Evolutionary conservation across 2,329 filamentous ascomycete species (phyloP).

Genomic region (Exophiala lecanii-corni): DNA sequence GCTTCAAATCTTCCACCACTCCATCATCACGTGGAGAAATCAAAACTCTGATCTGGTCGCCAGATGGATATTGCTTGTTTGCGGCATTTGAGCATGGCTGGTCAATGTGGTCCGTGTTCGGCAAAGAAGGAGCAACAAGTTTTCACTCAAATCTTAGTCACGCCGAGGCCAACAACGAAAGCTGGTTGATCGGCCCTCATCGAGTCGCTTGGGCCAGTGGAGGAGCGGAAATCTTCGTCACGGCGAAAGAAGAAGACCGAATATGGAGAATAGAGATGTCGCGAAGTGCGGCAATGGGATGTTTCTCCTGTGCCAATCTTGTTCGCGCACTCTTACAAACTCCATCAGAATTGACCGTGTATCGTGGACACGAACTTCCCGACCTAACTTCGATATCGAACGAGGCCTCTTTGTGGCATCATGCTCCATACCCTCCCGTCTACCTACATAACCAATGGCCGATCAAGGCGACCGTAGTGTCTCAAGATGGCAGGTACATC

Average conservation of each 20-base stretch:
- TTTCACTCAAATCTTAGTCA: slow-evolving; percentile 66
- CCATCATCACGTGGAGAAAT: slow-evolving; percentile 63
- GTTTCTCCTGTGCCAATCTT: slow-evolving; percentile 86
- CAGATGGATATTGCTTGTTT: slow-evolving; percentile 94
- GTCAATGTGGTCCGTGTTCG: slow-evolving; percentile 97
- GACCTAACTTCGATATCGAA: slow-evolving; percentile 88
- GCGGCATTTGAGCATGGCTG: slow-evolving; percentile 89
- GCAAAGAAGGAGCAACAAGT: slow-evolving; percentile 79
- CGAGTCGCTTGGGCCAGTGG: slow-evolving; percentile 83
- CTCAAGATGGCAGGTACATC: slow-evolving; percentile 86
- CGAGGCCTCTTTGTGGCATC: slow-evolving; percentile 93
- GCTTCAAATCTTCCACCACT: slow-evolving; percentile 66
- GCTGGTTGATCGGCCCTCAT: slow-evolving; percentile 75
- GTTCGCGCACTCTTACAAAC: slow-evolving; percentile 86
- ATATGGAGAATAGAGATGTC: slow-evolving; percentile 90
- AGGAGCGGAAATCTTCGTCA: slow-evolving; percentile 77
- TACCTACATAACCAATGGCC: slow-evolving; percentile 95
- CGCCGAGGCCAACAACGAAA: slow-evolving; percentile 65
- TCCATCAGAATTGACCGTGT: slow-evolving; percentile 81
- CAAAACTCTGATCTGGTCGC: slow-evolving; percentile 77
- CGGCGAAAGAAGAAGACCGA: slow-evolving; percentile 65
- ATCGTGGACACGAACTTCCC: slow-evolving; percentile 85
- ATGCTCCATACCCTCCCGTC: slow-evolving; percentile 73
- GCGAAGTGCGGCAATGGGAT: slow-evolving; percentile 85
- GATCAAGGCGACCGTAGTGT: slow-evolving; percentile 79